Percentiles rank a stretch among this genome's conserved stretches.
These are phyloP conservation scores for Tolypocladium endophyticum DNA, from an alignment of 2,329 filamentous ascomycete species.

Conservation along the genomic window DNA sequence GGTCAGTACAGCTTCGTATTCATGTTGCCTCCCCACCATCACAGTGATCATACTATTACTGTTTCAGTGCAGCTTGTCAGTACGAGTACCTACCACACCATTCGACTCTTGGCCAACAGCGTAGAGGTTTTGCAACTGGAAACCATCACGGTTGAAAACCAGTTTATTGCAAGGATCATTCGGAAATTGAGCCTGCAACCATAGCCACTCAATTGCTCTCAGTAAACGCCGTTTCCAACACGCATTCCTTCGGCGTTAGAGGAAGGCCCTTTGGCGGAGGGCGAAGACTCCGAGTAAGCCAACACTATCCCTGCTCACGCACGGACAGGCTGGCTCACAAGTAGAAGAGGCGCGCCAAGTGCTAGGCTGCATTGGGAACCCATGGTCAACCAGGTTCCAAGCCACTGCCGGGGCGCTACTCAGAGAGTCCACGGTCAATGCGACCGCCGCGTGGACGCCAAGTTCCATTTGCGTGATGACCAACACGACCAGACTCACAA, in stretches of 20 bases:
- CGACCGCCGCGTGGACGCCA: neutral
- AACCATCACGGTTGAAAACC: neutral
- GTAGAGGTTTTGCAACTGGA: neutral
- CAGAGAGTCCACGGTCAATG: neutral
- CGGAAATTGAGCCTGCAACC: neutral
- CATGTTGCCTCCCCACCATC: neutral
- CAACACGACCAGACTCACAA: neutral
- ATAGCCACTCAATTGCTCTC: neutral
- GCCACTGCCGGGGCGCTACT: neutral
- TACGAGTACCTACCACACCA: too few species aligned
- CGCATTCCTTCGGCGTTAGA: neutral
- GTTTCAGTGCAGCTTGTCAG: neutral
- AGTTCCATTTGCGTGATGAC: too few species aligned
- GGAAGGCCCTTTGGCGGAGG: neutral
- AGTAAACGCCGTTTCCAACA: neutral
- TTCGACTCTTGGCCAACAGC: neutral
- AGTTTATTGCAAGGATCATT: neutral
- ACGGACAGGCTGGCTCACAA: neutral
- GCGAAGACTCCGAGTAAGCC: neutral
- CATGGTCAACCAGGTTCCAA: neutral
- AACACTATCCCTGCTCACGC: neutral
- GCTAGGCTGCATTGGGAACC: neutral
- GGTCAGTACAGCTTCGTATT: neutral
- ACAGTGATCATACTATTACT: neutral
- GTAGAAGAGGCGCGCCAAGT: neutral